Conservation (phyloP, 177 flowering plant genomes). For the Vitis hybrid region DNA sequence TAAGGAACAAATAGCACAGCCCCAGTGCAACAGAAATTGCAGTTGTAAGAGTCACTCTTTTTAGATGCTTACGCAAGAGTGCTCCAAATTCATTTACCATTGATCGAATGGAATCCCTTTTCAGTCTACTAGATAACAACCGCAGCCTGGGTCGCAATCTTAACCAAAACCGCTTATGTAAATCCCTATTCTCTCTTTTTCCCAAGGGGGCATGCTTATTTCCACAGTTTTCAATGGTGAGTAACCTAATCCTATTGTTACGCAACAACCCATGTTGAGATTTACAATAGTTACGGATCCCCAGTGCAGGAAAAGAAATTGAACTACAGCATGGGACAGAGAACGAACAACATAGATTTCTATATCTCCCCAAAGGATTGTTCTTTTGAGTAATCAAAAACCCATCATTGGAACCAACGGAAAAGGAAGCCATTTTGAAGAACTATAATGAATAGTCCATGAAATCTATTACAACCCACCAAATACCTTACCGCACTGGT, state of each 20-base stretch:
- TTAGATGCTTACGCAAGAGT: slow-evolving; percentile 57
- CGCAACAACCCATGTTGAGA: slow-evolving; percentile 20
- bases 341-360: slow-evolving; percentile 18
- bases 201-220: slow-evolving; percentile 24
- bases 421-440: slow-evolving; percentile 36
- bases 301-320: slow-evolving; percentile 21
- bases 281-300: slow-evolving; percentile 14
- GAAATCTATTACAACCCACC: not conserved
- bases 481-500: not conserved
- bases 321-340: slow-evolving; percentile 22
- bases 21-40: slow-evolving; percentile 54
- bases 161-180: slow-evolving; percentile 47
- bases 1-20: slow-evolving; percentile 67
- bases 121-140: slow-evolving; percentile 47
- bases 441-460: slow-evolving; percentile 10
- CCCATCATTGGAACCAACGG: slow-evolving; percentile 37
- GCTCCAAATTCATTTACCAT: slow-evolving; percentile 42
- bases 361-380: slow-evolving; percentile 25
- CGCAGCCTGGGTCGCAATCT: slow-evolving; percentile 81
- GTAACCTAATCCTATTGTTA: slow-evolving; percentile 10
- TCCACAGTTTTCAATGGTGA: slow-evolving; percentile 16
- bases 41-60: slow-evolving; percentile 40
- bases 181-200: slow-evolving; percentile 18
- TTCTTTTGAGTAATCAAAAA: slow-evolving; percentile 24
- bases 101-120: slow-evolving; percentile 35